Evolutionary conservation across 148 eudicot genomes (phyloP).

Genomic region (Heliamphora exappendiculata): DNA sequence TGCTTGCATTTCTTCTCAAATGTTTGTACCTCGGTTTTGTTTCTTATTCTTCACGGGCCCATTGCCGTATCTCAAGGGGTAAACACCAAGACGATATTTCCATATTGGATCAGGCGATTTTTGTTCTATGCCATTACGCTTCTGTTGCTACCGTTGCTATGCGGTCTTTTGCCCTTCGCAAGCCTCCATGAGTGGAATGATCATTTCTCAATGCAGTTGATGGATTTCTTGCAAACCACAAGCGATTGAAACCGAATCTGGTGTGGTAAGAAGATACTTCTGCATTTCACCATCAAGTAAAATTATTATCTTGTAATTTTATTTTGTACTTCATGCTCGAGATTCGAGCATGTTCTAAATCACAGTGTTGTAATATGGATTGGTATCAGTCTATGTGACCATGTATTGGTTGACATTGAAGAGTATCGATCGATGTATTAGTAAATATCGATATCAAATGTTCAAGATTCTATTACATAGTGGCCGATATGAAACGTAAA

Average conservation of each 20-base stretch:
- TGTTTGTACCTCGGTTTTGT: conserved; percentile 36
- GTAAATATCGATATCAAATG: no score
- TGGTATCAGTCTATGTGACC: no score
- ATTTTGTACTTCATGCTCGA: neutral
- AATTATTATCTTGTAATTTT: neutral
- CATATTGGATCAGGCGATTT: conserved; percentile 54
- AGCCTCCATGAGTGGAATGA: conserved; percentile 55
- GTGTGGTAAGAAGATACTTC: neutral
- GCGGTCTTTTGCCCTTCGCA: conserved; percentile 81
- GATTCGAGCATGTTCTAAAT: no score
- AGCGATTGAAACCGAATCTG: conserved; percentile 9
- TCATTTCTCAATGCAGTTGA: conserved; percentile 39
- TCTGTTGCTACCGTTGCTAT: conserved; percentile 51
- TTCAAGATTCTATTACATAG: no score
- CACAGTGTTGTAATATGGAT: no score
- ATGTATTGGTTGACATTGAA: no score
- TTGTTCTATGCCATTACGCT: conserved; percentile 33
- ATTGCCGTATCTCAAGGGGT: conserved; percentile 28
- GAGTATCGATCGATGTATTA: no score
- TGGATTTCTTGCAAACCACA: conserved; percentile 22
- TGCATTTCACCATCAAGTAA: neutral
- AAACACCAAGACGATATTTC: conserved; percentile 23
- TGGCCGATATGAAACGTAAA: no score
- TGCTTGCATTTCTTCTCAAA: conserved; percentile 55
- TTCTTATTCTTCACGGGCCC: conserved; percentile 52